Conservation (phyloP, 257 asterid species). For the Avicennia marina region DNA sequence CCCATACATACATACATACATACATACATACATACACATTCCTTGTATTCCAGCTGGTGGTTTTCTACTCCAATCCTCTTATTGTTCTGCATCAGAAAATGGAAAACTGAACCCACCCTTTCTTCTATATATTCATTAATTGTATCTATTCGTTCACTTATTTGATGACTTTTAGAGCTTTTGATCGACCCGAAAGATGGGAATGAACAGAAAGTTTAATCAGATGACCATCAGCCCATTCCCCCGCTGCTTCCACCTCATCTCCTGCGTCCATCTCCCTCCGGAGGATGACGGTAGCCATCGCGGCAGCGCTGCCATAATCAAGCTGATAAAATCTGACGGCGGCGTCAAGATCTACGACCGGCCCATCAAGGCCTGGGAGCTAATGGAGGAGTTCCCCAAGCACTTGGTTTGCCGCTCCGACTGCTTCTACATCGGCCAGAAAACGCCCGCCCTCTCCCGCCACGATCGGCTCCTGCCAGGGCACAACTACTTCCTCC, state of each 20-base stretch:
- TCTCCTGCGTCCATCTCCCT: constrained; percentile 31
- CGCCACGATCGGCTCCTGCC: constrained; percentile 34
- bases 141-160: too few species aligned
- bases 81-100: too few species aligned
- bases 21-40: too few species aligned
- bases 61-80: too few species aligned
- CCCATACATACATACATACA: too few species aligned
- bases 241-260: constrained; percentile 32
- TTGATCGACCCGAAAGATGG: too few species aligned
- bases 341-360: constrained; percentile 40
- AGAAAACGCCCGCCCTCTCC: constrained; percentile 37
- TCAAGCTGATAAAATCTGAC: constrained; percentile 29
- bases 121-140: too few species aligned
- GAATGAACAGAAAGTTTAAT: too few species aligned
- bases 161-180: too few species aligned
- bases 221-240: constrained; percentile 18
- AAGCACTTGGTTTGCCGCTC: constrained; percentile 54
- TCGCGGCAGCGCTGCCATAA: constrained; percentile 13
- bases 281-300: background rate
- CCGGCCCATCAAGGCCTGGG: constrained; percentile 32
- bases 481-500: constrained; percentile 47
- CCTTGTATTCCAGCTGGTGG: too few species aligned
- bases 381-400: constrained; percentile 44
- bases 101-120: too few species aligned
- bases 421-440: constrained; percentile 55